Base-by-base conservation (phyloP, 139 green algal genomes). In the Tetradesmus lagerheimii region DNA sequence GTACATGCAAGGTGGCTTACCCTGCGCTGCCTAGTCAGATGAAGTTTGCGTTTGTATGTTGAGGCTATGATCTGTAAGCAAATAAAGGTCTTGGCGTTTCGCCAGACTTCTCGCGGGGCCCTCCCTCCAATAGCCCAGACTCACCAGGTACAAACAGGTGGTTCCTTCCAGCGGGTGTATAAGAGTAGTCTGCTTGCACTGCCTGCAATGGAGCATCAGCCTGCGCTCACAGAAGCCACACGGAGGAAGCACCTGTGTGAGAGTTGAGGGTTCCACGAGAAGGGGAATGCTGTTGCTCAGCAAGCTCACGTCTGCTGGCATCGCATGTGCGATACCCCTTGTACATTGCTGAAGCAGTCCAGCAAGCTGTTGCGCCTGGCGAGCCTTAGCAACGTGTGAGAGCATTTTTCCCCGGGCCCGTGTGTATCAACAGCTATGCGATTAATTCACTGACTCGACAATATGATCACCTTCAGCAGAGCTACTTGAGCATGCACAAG, bases 61-160 rank as follows among this genome's bases (percentile, higher is more conserved):
- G 23, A 71, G 57, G 23, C 23, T 9, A 31, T 71, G 57, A 71
- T 71, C 57, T 31, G 57, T 23, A 71, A 20, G 57, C 57, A 11
- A 71, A 18, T 11, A 71, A 71, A 71, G 20, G 57, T n/a, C 14
- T 31, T 71, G 23, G 57, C 57, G 57, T 71, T 71, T 71, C 57
- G 57, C 57, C 18, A 71, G 16, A 71, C 18, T 18, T 71, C 8
- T 71, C 57, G 57, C 57, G 57, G 25, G 57, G 20, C 53, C 57
- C 57, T 71, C 57, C 57, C 57, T 71, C 57, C 57, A 31, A 27
- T 66, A 4, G 8, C 20, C 15, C 29, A n/a, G 37, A 41, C 93
- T 80, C 76, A 98, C 96, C 96, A 77, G 97, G 97, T 47, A 99
- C 97, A 90, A 97, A 98, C 9, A 99, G 93, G 78, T 99, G 98